These are phyloP conservation scores for Trapa incisa DNA, from an alignment of 345 rosid genomes.

Conservation along the genomic window DNA sequence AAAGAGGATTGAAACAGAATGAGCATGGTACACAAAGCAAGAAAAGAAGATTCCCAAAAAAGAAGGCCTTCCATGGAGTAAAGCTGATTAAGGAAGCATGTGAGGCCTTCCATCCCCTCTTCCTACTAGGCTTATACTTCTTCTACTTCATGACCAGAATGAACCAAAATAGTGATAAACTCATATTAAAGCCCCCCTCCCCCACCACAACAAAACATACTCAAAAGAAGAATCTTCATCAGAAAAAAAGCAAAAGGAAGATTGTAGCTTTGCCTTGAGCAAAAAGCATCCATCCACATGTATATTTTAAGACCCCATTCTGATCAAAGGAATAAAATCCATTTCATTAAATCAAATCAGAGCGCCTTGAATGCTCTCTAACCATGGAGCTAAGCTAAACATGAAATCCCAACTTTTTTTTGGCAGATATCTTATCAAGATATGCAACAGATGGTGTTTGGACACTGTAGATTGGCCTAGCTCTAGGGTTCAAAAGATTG, in stretches of 20 bases:
- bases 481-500: not conserved
- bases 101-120: too few relatives aligned
- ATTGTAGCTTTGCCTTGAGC: not conserved
- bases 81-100: slow-evolving; percentile 21
- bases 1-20: slow-evolving; percentile 21
- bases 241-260: slow-evolving; percentile 9
- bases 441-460: not conserved
- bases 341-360: not conserved
- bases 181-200: slow-evolving; percentile 10
- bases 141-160: too few relatives aligned
- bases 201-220: not conserved
- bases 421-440: not conserved
- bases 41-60: slow-evolving; percentile 40
- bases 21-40: slow-evolving; percentile 17
- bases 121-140: slow-evolving; percentile 12
- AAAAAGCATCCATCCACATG: not conserved
- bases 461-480: not conserved
- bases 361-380: not conserved
- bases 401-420: not conserved
- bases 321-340: not conserved
- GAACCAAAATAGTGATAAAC: not conserved
- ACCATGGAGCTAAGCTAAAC: not conserved
- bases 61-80: slow-evolving; percentile 42
- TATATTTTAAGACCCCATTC: not conserved
- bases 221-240: slow-evolving; percentile 14